These are phyloP conservation scores for Yamadazyma dendronema DNA, from an alignment of 1,139 yeast species.

Conservation along the genomic window DNA sequence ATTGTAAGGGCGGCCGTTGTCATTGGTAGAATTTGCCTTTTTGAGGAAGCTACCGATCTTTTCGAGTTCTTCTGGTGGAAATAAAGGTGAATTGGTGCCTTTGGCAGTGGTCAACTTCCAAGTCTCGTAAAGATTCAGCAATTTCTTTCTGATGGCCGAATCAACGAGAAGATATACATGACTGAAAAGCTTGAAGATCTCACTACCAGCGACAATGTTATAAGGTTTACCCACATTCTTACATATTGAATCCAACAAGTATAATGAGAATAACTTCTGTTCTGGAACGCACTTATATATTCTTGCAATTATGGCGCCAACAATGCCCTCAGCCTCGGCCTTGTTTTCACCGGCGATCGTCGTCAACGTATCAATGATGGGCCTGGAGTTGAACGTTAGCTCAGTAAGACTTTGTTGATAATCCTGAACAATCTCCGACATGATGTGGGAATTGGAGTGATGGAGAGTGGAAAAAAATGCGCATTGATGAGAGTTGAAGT, in stretches of 20 bases:
- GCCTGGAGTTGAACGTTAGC: conserved; percentile 84
- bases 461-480: background rate
- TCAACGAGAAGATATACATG: conserved; percentile 76
- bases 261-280: conserved; percentile 80
- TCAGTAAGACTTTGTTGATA: conserved; percentile 68
- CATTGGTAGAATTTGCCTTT: conserved; percentile 22
- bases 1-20: background rate
- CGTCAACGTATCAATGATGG: conserved; percentile 85
- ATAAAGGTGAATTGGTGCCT: conserved; percentile 64
- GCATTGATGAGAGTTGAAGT: background rate
- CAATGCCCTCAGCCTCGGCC: conserved; percentile 72
- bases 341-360: conserved; percentile 82
- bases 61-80: conserved; percentile 67
- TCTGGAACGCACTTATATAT: conserved; percentile 60
- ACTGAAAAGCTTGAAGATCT: conserved; percentile 66
- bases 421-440: conserved; percentile 42
- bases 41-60: conserved; percentile 73
- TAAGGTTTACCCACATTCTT: conserved; percentile 90
- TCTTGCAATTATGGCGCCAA: conserved; percentile 66
- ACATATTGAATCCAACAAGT: conserved; percentile 88
- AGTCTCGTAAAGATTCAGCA: conserved; percentile 77
- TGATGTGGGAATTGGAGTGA: background rate
- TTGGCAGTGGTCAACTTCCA: conserved; percentile 67
- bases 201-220: conserved; percentile 67
- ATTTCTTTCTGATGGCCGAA: conserved; percentile 63